These are phyloP conservation scores for Corylus avellana DNA, from an alignment of 306 rosid species.

Conservation along the genomic window DNA sequence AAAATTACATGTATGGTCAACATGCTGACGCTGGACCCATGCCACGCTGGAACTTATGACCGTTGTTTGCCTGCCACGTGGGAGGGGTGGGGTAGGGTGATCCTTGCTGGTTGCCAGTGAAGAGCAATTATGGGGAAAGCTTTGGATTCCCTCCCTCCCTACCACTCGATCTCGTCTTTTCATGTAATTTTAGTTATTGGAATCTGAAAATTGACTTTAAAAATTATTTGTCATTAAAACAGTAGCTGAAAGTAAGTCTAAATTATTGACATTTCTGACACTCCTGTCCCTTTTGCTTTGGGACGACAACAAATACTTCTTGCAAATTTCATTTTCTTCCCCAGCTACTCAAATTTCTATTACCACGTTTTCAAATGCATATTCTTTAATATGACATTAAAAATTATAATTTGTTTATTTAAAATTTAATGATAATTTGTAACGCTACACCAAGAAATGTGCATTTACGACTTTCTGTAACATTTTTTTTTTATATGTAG, in stretches of 20 bases:
- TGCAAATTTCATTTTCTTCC: too few species aligned
- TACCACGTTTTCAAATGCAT: too few species aligned
- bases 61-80: slow-evolving; percentile 12
- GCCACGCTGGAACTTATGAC: background rate
- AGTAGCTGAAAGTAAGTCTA: background rate
- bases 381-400: too few species aligned
- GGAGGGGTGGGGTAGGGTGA: background rate
- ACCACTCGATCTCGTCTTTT: slow-evolving; percentile 42
- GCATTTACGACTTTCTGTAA: too few species aligned
- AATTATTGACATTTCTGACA: background rate
- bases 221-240: background rate
- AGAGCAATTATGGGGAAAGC: slow-evolving; percentile 29
- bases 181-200: slow-evolving; percentile 21
- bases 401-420: too few species aligned
- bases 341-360: too few species aligned
- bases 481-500: too few species aligned
- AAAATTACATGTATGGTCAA: too few species aligned
- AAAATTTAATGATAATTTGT: too few species aligned
- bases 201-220: slow-evolving; percentile 13
- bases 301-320: too few species aligned
- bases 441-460: too few species aligned
- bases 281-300: background rate
- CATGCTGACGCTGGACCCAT: too few species aligned
- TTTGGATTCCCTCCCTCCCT: slow-evolving; percentile 44
- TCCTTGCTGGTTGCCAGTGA: background rate